These are phyloP conservation scores for Calonectria pseudoreteaudii DNA, from an alignment of 2,329 filamentous ascomycete genomes.

Conservation along the genomic window DNA sequence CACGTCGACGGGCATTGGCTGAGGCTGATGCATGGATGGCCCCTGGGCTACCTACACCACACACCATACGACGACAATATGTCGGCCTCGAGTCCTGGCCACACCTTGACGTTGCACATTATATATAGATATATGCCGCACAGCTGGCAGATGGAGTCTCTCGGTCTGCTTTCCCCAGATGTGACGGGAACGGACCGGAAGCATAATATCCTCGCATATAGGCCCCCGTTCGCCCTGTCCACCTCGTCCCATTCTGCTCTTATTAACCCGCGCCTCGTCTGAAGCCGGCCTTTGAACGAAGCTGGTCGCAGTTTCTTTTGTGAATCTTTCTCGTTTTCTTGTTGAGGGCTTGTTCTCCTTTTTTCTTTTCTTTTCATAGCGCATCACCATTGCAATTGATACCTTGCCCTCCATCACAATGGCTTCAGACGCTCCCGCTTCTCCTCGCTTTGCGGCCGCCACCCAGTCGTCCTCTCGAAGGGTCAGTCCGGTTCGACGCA, in stretches of 20 bases:
- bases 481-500: conserved; percentile 33
- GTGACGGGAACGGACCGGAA: conserved; percentile 25
- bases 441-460: conserved; percentile 39
- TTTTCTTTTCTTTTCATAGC: background rate
- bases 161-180: conserved; percentile 18
- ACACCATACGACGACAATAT: conserved; percentile 22
- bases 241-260: conserved; percentile 1
- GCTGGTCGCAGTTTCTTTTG: background rate
- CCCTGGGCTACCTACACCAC: background rate
- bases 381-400: background rate
- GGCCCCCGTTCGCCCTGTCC: background rate
- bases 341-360: background rate
- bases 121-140: conserved; percentile 25
- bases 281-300: background rate
- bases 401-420: conserved; percentile 7
- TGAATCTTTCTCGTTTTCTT: background rate
- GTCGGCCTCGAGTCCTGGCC: conserved; percentile 7
- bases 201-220: conserved; percentile 20
- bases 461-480: conserved; percentile 35
- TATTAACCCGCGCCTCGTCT: background rate
- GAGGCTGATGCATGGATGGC: conserved; percentile 13
- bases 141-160: conserved; percentile 14
- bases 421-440: conserved; percentile 18
- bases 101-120: background rate
- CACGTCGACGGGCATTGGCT: conserved; percentile 11